phyloP scores from a whole-genome alignment of 140 eudicot species.

The Bidens hawaiensis region DNA sequence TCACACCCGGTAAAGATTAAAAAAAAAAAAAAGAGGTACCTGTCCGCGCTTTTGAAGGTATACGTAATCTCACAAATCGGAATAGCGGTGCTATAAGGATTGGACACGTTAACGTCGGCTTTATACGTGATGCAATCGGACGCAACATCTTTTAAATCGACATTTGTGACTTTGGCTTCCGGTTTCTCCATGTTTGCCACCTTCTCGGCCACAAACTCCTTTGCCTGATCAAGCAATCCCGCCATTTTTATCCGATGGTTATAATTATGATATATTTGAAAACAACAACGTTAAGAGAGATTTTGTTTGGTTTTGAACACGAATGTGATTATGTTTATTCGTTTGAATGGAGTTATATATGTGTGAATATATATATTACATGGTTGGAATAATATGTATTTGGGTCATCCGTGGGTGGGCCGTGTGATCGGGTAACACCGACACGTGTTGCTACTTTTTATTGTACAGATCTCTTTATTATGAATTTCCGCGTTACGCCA shows the following conservation, averaged over 20 bases:
- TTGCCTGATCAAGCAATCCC: slow-evolving; percentile 43
- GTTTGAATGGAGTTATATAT: not conserved
- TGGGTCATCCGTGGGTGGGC: slow-evolving; percentile 10
- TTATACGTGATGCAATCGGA: slow-evolving; percentile 52
- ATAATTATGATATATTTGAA: not conserved
- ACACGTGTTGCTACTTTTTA: slow-evolving; percentile 25
- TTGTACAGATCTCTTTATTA: not conserved
- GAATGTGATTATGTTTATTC: not conserved
- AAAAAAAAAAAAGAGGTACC: slow-evolving; percentile 1
- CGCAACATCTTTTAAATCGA: slow-evolving; percentile 51
- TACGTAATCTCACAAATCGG: slow-evolving; percentile 64
- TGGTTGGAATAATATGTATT: not conserved
- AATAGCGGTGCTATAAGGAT: slow-evolving; percentile 54
- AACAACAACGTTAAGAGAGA: not conserved
- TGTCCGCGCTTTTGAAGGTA: slow-evolving; percentile 48
- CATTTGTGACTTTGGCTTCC: slow-evolving; percentile 47
- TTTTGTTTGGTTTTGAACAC: slow-evolving; percentile 6
- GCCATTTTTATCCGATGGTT: slow-evolving; percentile 24
- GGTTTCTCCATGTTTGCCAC: slow-evolving; percentile 62
- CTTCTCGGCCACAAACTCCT: slow-evolving; percentile 49
- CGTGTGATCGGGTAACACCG: slow-evolving; percentile 15
- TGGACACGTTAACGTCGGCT: slow-evolving; percentile 53
- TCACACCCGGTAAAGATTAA: no score
- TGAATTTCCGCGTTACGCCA: slow-evolving; percentile 17
- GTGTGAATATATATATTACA: not conserved